These are phyloP conservation scores for Cenococcum geophilum DNA, from an alignment of 495 filamentous ascomycete genomes.

Conservation along the genomic window DNA sequence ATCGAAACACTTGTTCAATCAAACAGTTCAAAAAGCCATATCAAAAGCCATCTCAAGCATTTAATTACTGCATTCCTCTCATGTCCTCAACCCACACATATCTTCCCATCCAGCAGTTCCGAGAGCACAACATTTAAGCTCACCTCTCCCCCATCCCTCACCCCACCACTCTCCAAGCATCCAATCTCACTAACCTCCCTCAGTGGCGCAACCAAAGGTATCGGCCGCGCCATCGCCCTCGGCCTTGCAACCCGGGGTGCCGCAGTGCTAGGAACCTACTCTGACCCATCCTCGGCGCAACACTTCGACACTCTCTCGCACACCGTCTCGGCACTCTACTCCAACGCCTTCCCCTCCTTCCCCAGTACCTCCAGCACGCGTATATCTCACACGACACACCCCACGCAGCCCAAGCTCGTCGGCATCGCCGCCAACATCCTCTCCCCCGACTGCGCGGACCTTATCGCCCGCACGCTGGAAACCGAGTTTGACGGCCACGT, in stretches of 20 bases:
- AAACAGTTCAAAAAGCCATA: no score
- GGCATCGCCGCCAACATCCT: conserved; percentile 30
- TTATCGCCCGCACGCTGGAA: conserved; percentile 7
- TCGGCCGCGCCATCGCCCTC: conserved; percentile 32
- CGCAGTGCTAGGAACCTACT: conserved; percentile 31
- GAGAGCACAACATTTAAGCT: background rate
- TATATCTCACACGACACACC: background rate
- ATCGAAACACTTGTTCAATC: no score
- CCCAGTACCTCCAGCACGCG: background rate
- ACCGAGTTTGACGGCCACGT: conserved; percentile 17
- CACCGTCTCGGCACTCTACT: conserved; percentile 23
- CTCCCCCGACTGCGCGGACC: conserved; percentile 3
- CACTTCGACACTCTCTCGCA: conserved; percentile 30
- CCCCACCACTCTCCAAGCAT: background rate
- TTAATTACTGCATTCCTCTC: no score
- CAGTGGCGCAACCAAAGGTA: conserved; percentile 32
- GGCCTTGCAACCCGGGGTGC: conserved; percentile 24
- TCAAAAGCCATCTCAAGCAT: no score
- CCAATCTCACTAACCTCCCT: conserved; percentile 4
- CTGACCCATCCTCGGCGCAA: conserved; percentile 26
- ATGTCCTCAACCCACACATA: no score
- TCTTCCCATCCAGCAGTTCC: no score
- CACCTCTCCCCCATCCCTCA: background rate
- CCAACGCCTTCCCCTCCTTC: background rate
- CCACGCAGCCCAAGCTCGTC: conserved; percentile 13